Conservation (phyloP, 2,329 filamentous ascomycete species). For the Hypoxylon sp. region DNA sequence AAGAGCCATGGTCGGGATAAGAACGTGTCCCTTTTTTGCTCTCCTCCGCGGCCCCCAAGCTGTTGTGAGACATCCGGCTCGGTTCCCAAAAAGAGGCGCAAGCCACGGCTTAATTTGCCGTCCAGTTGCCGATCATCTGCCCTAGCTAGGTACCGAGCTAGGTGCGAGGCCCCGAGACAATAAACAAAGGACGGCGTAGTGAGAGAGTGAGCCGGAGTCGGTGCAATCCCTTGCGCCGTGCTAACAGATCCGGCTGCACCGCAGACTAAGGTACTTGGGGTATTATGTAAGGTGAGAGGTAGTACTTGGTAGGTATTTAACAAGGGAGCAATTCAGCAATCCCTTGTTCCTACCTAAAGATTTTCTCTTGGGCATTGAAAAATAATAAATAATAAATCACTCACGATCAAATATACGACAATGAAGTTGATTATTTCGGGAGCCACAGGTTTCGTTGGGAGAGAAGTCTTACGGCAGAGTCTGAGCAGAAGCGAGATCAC, state of each 20-base stretch:
- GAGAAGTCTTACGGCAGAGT: conserved; percentile 61
- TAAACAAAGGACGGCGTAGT: neutral
- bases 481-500: conserved; percentile 57
- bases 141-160: neutral
- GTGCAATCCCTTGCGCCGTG: conserved; percentile 4
- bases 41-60: no score
- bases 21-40: neutral
- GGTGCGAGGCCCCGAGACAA: neutral
- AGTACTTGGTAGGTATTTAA: neutral
- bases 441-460: conserved; percentile 55
- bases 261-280: conserved; percentile 1
- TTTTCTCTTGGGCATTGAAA: neutral
- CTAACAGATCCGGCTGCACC: conserved; percentile 4
- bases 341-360: neutral
- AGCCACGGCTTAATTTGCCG: neutral
- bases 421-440: conserved; percentile 43
- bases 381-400: neutral
- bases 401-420: neutral
- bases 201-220: conserved; percentile 4
- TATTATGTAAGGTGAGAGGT: neutral
- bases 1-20: neutral
- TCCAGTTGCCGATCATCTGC: neutral
- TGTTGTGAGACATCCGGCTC: neutral
- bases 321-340: neutral
- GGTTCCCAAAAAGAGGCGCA: neutral